These are phyloP conservation scores for Capsicum pubescens DNA, from an alignment of 257 asterid genomes.

Conservation along the genomic window DNA sequence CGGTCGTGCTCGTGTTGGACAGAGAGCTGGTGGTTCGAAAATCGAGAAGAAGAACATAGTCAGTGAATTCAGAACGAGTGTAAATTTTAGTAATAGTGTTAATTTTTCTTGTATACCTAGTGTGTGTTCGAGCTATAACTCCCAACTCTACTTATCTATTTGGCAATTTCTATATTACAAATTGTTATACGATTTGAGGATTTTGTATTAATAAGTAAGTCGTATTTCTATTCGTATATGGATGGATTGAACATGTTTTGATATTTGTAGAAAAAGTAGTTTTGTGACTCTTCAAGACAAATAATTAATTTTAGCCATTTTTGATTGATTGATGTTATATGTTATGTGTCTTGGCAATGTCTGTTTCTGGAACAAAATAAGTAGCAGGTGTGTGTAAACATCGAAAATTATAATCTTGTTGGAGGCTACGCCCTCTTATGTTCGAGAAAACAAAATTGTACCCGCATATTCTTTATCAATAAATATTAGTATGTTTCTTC, in stretches of 20 bases:
- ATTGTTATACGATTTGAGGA: not conserved
- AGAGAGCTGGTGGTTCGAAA: not conserved
- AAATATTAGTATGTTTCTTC: no score
- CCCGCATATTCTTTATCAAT: no score
- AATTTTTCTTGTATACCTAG: not conserved
- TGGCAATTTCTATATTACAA: not conserved
- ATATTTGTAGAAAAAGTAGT: not conserved
- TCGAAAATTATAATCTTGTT: no score
- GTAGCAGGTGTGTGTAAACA: not conserved
- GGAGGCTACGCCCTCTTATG: no score
- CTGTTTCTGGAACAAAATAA: not conserved
- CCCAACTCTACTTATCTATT: not conserved
- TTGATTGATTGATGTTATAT: not conserved
- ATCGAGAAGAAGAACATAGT: conserved; percentile 17
- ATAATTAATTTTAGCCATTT: not conserved
- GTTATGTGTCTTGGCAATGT: not conserved
- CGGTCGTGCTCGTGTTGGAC: not conserved
- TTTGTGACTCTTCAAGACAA: not conserved
- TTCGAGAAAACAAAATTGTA: no score
- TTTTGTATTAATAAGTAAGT: not conserved
- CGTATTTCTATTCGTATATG: not conserved
- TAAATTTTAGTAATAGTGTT: not conserved
- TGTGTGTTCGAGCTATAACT: not conserved
- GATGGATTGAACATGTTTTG: not conserved
- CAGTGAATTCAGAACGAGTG: not conserved